Base-by-base conservation (phyloP, 257 asterid genomes). In the Rubia yunnanensis region DNA sequence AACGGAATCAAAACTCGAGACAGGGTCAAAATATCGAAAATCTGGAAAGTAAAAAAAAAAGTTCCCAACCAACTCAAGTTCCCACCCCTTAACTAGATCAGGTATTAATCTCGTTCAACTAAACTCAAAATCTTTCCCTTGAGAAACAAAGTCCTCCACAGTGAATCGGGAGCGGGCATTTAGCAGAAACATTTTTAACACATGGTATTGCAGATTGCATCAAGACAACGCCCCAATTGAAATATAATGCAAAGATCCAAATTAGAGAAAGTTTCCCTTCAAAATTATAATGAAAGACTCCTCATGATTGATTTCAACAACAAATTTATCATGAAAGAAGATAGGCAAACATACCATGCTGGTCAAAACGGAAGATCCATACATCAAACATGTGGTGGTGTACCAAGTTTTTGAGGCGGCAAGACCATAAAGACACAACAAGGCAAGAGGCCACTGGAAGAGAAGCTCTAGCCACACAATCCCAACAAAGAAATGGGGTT, bases 401-500 rank as follows among this genome's bases (percentile, higher is more conserved):
- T 83, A 50, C 99, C 99, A 94, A 28, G 97, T 73, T 66, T 82
- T 92, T 7, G 86, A 83, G 26, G 87, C 78, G n/a, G 69, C 83
- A 64, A 92, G 85, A n/a, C 79, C 95, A 62, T 88, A 88, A 44
- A 82, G 72, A 58, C 70, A 76, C 22, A 86, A 76, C 22, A 90
- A 26, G 46, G 92, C 82, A 53, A 92, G 95, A 57, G 96, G 96
- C 94, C 97, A 88, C 68, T 87, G 95, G 72, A 87, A 83, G 46
- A 92, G 27, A 13, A 92, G 94, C 84, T 92, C 94, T 18, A 90
- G 39, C 95, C 94, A 86, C 44, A 92, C 71, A 65, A 88, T 10
- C 28, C 92, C 99, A 6, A 85, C 84, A n/a, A 87, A 92, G 87
- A 89, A 92, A 76, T 79, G 84, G 23, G 97, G 99, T 74, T 84